phyloP scores from a whole-genome alignment of 768 basidiomycete genomes.

The Fomitopsis serialis region DNA sequence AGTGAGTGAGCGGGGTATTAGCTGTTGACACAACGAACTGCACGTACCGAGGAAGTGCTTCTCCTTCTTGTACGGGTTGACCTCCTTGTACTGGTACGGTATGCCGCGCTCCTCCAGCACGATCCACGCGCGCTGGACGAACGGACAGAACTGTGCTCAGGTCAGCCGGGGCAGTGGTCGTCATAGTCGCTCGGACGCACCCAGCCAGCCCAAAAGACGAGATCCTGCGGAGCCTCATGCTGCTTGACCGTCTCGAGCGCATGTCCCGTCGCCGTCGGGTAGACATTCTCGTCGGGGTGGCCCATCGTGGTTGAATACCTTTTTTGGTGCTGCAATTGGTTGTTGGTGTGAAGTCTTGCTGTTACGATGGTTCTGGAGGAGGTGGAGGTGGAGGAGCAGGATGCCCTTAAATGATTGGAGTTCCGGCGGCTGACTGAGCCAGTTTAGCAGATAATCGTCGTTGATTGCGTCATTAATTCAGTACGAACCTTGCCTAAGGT shows the following conservation, averaged over 20 bases:
- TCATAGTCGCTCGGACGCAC: slow-evolving; percentile 24
- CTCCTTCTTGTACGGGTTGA: slow-evolving; percentile 69
- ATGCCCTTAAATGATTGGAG: too few species aligned
- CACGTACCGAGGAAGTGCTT: slow-evolving; percentile 44
- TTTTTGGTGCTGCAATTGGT: slow-evolving; percentile 6
- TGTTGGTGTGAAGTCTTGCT: too few species aligned
- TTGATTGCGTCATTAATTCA: too few species aligned
- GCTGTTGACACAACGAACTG: too few species aligned
- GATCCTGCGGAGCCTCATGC: slow-evolving; percentile 46
- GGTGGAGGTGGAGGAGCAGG: too few species aligned
- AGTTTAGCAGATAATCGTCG: too few species aligned
- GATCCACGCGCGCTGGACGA: slow-evolving; percentile 60
- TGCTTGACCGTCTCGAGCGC: slow-evolving; percentile 47
- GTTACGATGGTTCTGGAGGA: too few species aligned
- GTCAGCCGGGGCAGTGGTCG: not conserved
- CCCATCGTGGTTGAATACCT: slow-evolving; percentile 2
- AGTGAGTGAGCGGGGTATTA: not conserved
- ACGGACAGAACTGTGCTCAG: slow-evolving; percentile 46
- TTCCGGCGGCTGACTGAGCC: too few species aligned
- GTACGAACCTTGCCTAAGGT: too few species aligned
- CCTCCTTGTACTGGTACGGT: slow-evolving; percentile 62
- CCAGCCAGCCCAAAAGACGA: slow-evolving; percentile 60
- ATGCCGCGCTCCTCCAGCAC: slow-evolving; percentile 60
- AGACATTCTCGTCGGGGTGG: slow-evolving; percentile 42
- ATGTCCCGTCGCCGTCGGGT: slow-evolving; percentile 51